phyloP scores from a whole-genome alignment of 2,329 filamentous ascomycete genomes.

The Paecilomyces sp. region DNA sequence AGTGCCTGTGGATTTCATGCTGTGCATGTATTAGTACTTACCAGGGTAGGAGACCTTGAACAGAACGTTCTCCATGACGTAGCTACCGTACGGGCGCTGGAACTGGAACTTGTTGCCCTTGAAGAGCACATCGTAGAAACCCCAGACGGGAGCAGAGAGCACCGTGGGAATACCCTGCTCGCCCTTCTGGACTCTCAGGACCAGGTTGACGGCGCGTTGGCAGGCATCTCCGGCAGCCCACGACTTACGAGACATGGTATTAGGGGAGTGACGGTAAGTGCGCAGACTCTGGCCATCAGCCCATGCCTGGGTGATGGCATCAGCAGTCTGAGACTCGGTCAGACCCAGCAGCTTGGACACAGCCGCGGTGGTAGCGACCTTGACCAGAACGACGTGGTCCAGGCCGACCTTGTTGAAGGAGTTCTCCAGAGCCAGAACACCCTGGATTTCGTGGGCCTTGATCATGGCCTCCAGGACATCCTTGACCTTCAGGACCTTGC shows the following conservation, averaged over 20 bases:
- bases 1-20: neutral
- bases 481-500: slow-evolving; percentile 77
- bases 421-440: slow-evolving; percentile 92
- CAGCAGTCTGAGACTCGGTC: slow-evolving; percentile 81
- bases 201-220: slow-evolving; percentile 87
- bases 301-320: slow-evolving; percentile 95
- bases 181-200: slow-evolving; percentile 83
- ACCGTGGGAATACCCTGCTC: slow-evolving; percentile 89
- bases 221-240: slow-evolving; percentile 98
- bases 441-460: slow-evolving; percentile 98
- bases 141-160: slow-evolving; percentile 87
- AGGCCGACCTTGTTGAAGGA: slow-evolving; percentile 98
- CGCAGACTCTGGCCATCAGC: slow-evolving; percentile 93
- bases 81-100: slow-evolving; percentile 92
- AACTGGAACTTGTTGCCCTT: slow-evolving; percentile 94
- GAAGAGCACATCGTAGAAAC: slow-evolving; percentile 98
- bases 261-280: slow-evolving; percentile 94
- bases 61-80: slow-evolving; percentile 99
- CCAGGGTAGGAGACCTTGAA: slow-evolving; percentile 99
- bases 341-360: slow-evolving; percentile 93
- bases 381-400: slow-evolving; percentile 96
- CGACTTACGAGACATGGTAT: slow-evolving; percentile 99
- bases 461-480: slow-evolving; percentile 97
- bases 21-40: slow-evolving; percentile 35
- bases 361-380: slow-evolving; percentile 90